These are phyloP conservation scores for Penicillium capsulatum DNA, from an alignment of 2,329 filamentous ascomycete species.

Conservation along the genomic window DNA sequence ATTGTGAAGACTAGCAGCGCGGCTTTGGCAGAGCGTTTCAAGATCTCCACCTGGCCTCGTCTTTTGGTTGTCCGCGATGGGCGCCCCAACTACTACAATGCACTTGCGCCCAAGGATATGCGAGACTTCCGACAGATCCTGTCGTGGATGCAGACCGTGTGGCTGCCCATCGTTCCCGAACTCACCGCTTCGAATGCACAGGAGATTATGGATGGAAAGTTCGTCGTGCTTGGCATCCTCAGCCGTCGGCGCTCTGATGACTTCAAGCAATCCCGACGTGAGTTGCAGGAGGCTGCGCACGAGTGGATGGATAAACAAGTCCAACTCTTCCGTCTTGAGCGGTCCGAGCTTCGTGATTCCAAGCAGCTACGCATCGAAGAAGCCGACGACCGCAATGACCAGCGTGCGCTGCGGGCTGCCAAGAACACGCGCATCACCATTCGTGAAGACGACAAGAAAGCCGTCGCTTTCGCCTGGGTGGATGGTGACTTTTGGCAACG, in stretches of 20 bases:
- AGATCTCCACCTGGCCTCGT: constrained; percentile 95
- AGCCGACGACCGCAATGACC: constrained; percentile 86
- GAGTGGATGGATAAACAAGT: constrained; percentile 99
- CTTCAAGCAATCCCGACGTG: constrained; percentile 72
- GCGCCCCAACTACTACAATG: constrained; percentile 83
- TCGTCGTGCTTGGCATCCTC: constrained; percentile 89
- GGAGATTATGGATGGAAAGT: constrained; percentile 91
- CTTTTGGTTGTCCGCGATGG: constrained; percentile 85
- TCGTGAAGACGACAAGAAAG: constrained; percentile 78
- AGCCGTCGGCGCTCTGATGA: constrained; percentile 74
- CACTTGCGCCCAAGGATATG: constrained; percentile 85
- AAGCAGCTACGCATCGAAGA: constrained; percentile 96
- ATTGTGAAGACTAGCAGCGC: constrained; percentile 86
- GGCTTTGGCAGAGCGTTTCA: constrained; percentile 73
- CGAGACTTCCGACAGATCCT: constrained; percentile 76
- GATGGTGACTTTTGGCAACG: constrained; percentile 96
- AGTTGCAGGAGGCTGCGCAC: constrained; percentile 90
- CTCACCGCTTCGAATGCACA: constrained; percentile 84
- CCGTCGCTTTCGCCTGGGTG: constrained; percentile 94
- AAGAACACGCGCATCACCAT: constrained; percentile 92
- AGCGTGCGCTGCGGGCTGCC: constrained; percentile 77
- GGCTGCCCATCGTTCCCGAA: constrained; percentile 93
- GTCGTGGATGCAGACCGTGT: constrained; percentile 92
- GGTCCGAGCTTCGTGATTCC: constrained; percentile 86
- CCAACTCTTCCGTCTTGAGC: constrained; percentile 83